phyloP scores from a whole-genome alignment of 805 yeast species.

The Wickerhamiella cacticola region DNA sequence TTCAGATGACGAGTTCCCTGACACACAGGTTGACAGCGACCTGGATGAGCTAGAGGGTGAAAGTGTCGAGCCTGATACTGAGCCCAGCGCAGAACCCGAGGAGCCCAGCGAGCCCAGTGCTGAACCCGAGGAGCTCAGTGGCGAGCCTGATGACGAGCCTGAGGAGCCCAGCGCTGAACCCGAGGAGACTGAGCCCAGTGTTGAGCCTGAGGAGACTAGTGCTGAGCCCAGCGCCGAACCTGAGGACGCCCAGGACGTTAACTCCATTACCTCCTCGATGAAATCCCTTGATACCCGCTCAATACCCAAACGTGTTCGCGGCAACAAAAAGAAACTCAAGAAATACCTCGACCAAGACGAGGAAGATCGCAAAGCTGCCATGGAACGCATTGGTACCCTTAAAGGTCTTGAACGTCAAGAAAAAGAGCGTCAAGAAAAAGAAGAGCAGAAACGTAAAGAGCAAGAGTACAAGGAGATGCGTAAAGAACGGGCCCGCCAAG shows the following conservation, averaged over 20 bases:
- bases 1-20: conserved; percentile 25
- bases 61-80: background rate
- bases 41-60: conserved; percentile 14
- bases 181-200: conserved; percentile 11
- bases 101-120: too few relatives aligned
- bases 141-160: too few relatives aligned
- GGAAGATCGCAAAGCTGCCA: conserved; percentile 60
- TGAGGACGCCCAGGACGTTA: background rate
- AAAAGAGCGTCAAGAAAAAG: conserved; percentile 29
- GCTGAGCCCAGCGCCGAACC: conserved; percentile 10
- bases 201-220: conserved; percentile 10
- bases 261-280: background rate
- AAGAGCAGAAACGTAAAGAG: conserved; percentile 30
- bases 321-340: conserved; percentile 70
- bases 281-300: background rate
- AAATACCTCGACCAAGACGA: conserved; percentile 91
- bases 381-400: conserved; percentile 76
- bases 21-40: conserved; percentile 22
- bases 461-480: conserved; percentile 29
- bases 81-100: background rate
- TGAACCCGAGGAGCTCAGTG: conserved; percentile 1
- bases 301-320: conserved; percentile 40
- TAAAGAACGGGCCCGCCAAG: conserved; percentile 35
- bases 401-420: conserved; percentile 39
- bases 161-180: conserved; percentile 9